Base-by-base conservation (phyloP, 352 stramenopile species). In the Phytopythium aichiense region DNA sequence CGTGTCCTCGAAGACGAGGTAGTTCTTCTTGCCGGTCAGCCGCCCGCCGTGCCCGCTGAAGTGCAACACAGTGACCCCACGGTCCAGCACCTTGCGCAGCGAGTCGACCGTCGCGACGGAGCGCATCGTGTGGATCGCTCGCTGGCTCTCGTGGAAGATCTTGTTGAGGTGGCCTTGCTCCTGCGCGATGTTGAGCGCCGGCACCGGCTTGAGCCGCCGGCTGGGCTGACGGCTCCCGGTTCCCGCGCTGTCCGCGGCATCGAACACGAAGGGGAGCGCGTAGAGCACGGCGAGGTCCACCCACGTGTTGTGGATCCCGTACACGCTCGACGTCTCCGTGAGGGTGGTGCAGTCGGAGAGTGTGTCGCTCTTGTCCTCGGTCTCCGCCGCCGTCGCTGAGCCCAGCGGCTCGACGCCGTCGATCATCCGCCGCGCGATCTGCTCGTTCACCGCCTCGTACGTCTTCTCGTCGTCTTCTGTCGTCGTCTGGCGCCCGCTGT, bases 231-330 rank as follows among this genome's bases (percentile, higher is more conserved):
- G 54, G 4, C 0, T 23, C n/a, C 35, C 35, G 1, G 15, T 7
- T 7, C 12, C 54, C 42, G 61, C 56, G 18, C 46, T 60, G 13
- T 64, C 63, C 22, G 58, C 69, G 30, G 63, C 60, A 65, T 76
- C 66, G 63, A 83, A 72, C 4, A 93, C 79, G 53, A 93, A 93
- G 58, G 84, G 84, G 43, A 88, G 70, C 37, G 84, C 77, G 46
- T 91, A 89, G 15, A 93, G 74, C 65, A 86, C 77, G 28, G 81
- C 84, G 37, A 93, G 72, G 51, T 93, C 84, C 43, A 93, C 76
- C 77, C 84, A 88, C 55, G 84, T 93, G 69, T 89, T 89, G 60
- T 89, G 79, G 30, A 88, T 81, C 30, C 81, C 79, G 56, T 87
- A 89, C 51, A 91, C 81, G 48, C 81, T 91, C 35, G 81, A 91